phyloP scores from a whole-genome alignment of 352 stramenopile genomes.

The Pythium aquatile region DNA sequence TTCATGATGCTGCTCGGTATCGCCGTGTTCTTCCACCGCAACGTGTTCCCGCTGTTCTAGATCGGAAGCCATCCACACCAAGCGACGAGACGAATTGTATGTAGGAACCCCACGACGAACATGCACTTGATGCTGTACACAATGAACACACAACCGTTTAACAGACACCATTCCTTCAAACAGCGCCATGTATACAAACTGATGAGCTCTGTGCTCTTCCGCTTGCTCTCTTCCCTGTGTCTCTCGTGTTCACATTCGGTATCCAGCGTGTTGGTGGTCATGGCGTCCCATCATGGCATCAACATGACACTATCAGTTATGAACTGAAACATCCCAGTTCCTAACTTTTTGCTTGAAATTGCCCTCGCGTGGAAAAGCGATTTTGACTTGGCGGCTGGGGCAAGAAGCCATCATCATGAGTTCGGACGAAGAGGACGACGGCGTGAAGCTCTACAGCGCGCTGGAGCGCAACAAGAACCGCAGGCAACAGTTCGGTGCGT shows the following conservation, averaged over 20 bases:
- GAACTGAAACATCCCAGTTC: background rate
- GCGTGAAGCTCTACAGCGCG: slow-evolving; percentile 70
- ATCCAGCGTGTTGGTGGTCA: background rate
- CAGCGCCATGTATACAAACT: no score
- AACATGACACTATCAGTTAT: background rate
- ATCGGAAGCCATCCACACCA: background rate
- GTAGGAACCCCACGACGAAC: background rate
- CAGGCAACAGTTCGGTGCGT: slow-evolving; percentile 54
- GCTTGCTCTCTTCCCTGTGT: no score
- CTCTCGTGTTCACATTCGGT: no score
- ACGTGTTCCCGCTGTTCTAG: slow-evolving; percentile 57
- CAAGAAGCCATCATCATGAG: slow-evolving; percentile 30
- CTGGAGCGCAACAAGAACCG: slow-evolving; percentile 67
- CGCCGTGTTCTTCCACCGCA: slow-evolving; percentile 66
- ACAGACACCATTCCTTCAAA: background rate
- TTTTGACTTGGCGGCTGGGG: background rate
- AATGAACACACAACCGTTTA: background rate
- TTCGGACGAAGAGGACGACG: slow-evolving; percentile 48
- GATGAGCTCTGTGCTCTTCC: no score
- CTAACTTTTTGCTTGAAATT: slow-evolving; percentile 4
- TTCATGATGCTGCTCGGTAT: slow-evolving; percentile 57
- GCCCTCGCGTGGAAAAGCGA: background rate
- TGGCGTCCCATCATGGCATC: background rate
- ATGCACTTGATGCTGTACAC: slow-evolving; percentile 2
- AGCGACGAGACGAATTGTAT: background rate